Evolutionary conservation across 805 yeast species (phyloP).

Genomic region (Ogataea glucozyma): DNA sequence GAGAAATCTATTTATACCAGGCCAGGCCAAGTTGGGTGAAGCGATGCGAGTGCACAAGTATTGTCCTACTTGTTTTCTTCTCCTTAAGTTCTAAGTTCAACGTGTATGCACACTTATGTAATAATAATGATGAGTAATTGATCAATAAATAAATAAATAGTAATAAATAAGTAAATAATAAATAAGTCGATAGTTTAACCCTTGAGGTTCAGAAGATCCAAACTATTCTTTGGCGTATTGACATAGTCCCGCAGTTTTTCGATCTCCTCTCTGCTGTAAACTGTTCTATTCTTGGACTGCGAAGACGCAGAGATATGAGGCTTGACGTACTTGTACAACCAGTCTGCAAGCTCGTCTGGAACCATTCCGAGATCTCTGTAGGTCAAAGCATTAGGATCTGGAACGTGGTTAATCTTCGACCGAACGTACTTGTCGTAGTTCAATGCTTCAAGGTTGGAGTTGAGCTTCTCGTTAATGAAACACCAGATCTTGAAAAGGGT

Average conservation of each 20-base stretch:
- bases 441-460: constrained; percentile 39
- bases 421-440: constrained; percentile 78
- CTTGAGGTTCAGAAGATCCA: constrained; percentile 34
- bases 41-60: no score
- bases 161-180: constrained; percentile 3
- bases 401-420: constrained; percentile 63
- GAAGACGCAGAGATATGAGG: constrained; percentile 38
- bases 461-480: constrained; percentile 44
- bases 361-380: constrained; percentile 72
- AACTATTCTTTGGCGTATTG: constrained; percentile 36
- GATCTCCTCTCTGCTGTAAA: constrained; percentile 38
- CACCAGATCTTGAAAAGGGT: constrained; percentile 32
- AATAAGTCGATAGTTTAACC: constrained; percentile 3
- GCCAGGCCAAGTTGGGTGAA: no score
- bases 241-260: constrained; percentile 38
- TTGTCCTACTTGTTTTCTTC: no score
- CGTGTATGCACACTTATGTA: no score
- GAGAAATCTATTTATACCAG: no score
- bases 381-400: constrained; percentile 60
- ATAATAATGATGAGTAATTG: neutral
- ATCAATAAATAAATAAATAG: constrained; percentile 6
- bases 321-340: constrained; percentile 45
- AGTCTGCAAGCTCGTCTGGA: constrained; percentile 53
- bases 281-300: constrained; percentile 39
- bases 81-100: constrained; percentile 2